These are phyloP conservation scores for Solanum pinnatisectum DNA, from an alignment of 257 asterid genomes.

Conservation along the genomic window DNA sequence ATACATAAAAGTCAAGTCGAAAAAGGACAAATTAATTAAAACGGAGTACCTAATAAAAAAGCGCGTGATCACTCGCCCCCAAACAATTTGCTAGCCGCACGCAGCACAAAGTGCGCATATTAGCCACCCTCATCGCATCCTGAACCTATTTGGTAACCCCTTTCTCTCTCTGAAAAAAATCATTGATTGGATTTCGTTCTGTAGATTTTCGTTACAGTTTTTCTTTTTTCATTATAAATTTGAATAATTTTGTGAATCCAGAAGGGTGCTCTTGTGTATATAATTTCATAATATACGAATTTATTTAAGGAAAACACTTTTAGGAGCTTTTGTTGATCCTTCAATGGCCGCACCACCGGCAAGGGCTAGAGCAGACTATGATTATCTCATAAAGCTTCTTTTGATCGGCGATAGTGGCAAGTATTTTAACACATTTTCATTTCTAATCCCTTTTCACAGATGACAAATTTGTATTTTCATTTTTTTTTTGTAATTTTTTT, in stretches of 20 bases:
- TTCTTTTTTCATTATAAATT: background rate
- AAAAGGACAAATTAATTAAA: too few relatives aligned
- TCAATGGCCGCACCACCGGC: conserved; percentile 22
- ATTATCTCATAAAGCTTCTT: conserved; percentile 20
- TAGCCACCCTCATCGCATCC: background rate
- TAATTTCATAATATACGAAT: background rate
- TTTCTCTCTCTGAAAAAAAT: background rate
- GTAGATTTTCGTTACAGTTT: background rate
- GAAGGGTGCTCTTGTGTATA: background rate
- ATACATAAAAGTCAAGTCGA: too few relatives aligned
- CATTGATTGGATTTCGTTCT: background rate
- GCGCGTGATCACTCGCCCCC: background rate
- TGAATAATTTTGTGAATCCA: background rate
- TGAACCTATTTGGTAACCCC: background rate
- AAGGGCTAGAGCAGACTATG: conserved; percentile 22
- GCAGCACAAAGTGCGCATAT: background rate
- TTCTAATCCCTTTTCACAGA: background rate
- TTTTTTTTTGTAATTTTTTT: background rate
- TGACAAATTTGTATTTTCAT: background rate
- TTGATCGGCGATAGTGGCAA: conserved; percentile 18
- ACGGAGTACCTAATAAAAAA: background rate
- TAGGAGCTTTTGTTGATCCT: background rate
- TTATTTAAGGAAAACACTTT: background rate
- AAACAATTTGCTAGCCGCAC: background rate
- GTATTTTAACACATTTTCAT: background rate